These are phyloP conservation scores for Astrothelium subdiscretum DNA, from an alignment of 495 filamentous ascomycete genomes.

Conservation along the genomic window DNA sequence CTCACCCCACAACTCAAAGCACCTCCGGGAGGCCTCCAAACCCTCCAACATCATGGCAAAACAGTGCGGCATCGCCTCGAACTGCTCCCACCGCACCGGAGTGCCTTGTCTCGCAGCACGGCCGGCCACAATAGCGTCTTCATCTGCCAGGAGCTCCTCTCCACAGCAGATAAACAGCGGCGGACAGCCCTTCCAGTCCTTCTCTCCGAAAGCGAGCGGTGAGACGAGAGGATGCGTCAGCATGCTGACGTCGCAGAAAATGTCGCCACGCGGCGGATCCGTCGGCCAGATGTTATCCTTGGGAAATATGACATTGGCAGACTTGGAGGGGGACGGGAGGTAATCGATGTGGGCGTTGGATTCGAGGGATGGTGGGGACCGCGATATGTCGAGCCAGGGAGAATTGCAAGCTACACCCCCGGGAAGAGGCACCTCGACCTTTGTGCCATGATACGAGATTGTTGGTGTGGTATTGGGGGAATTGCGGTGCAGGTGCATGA, in stretches of 20 bases:
- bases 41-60: constrained; percentile 55
- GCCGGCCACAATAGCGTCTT: constrained; percentile 50
- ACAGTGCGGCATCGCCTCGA: constrained; percentile 83
- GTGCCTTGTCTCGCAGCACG: constrained; percentile 51
- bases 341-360: constrained; percentile 62
- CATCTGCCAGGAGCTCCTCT: constrained; percentile 69
- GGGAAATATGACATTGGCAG: constrained; percentile 31
- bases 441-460: constrained; percentile 52
- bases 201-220: constrained; percentile 44
- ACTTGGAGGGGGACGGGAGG: constrained; percentile 40
- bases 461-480: constrained; percentile 24
- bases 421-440: constrained; percentile 54
- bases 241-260: constrained; percentile 54
- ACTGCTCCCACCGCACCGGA: constrained; percentile 57
- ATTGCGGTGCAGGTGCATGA: constrained; percentile 56
- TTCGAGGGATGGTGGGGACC: constrained; percentile 58
- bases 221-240: constrained; percentile 66
- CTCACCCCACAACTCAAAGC: constrained; percentile 42
- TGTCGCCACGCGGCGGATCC: constrained; percentile 51
- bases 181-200: constrained; percentile 52
- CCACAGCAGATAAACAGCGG: constrained; percentile 68
- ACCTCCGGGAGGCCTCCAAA: constrained; percentile 36
- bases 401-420: constrained; percentile 53
- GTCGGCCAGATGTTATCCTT: constrained; percentile 60
- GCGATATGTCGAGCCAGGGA: constrained; percentile 69